These are phyloP conservation scores for Cutaneotrichosporon spelunceum DNA, from an alignment of 1,284 basidiomycete species.

Conservation along the genomic window DNA sequence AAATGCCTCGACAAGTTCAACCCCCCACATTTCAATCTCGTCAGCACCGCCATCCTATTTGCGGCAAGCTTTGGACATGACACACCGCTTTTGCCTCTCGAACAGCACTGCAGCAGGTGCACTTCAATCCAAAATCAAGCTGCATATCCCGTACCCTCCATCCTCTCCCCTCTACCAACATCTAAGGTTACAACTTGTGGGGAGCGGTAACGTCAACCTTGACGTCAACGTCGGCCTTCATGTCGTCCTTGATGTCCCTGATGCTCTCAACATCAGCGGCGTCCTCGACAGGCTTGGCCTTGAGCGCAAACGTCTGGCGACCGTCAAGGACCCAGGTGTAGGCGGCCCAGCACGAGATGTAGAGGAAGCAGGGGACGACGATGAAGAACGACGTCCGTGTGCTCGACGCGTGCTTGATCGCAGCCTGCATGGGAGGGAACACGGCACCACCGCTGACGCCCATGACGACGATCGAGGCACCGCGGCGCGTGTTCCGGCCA, in stretches of 20 bases:
- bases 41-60: too few species aligned
- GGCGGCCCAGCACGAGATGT: conserved; percentile 44
- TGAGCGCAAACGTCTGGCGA: conserved; percentile 16
- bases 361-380: conserved; percentile 49
- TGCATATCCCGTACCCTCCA: too few species aligned
- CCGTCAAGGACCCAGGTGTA: conserved; percentile 51
- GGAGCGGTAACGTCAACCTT: too few species aligned
- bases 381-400: conserved; percentile 49
- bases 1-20: too few species aligned
- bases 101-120: too few species aligned
- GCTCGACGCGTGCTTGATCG: conserved; percentile 58
- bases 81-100: too few species aligned
- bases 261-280: conserved; percentile 2
- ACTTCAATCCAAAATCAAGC: too few species aligned
- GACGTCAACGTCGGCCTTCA: background rate
- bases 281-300: background rate
- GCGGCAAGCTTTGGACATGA: too few species aligned
- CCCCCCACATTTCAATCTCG: too few species aligned
- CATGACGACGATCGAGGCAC: conserved; percentile 64
- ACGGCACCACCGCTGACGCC: conserved; percentile 72
- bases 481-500: conserved; percentile 66
- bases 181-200: too few species aligned
- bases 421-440: conserved; percentile 68
- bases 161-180: too few species aligned
- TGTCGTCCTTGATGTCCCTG: background rate